Evolutionary conservation across 192 early-diverging fungal species (phyloP), one percentile per base, ranked within the genome.

Genomic region (Backusella sp.): DNA sequence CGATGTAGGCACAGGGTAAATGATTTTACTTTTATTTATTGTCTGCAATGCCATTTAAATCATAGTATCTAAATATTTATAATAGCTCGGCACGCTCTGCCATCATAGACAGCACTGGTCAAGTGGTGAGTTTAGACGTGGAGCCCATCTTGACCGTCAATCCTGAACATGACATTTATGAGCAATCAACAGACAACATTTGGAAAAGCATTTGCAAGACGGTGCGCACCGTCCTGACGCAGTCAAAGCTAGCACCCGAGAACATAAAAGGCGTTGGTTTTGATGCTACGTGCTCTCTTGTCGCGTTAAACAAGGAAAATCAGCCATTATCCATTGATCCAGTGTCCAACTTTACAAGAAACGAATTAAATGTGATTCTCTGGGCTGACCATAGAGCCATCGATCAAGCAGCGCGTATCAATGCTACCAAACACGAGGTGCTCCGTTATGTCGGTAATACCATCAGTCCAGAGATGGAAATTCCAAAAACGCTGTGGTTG

Each of bases 211-310:
- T 90, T 41, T 86, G 83, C 66, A 73, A 65, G 34, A 82, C 84
- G 0, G 86, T 89, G 8, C 78, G 78, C 39, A 56, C 77, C 1
- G 87, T 84, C 5, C 37, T 90, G 19, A 53, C 77, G 2, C 6
- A 49, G 12, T 62, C 88, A 0, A 70, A 73, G 0, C 39, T 90
- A 6, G 68, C 75, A 19, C 52, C 82, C 3, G 32, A 56, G 0
- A 59, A 59, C 15, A 83, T 92, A 70, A 86, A 84, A 56, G 91
- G 93, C 6, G 82, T 94, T 28, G 93, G 93, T 2, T 93, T 94
- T 59, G 93, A 94, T 73, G 93, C 91, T 0, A 94, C 93, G 1
- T 94, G 93, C 77, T 91, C 89, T 11, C 77, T 94, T 6, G 92
- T 90, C 1, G 90, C 82, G 15, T 76, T 91, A 66, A 84, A 88